Evolutionary conservation across 805 yeast species (phyloP), one percentile per base, ranked within the genome.

Genomic region (Candida fluviatilis): DNA sequence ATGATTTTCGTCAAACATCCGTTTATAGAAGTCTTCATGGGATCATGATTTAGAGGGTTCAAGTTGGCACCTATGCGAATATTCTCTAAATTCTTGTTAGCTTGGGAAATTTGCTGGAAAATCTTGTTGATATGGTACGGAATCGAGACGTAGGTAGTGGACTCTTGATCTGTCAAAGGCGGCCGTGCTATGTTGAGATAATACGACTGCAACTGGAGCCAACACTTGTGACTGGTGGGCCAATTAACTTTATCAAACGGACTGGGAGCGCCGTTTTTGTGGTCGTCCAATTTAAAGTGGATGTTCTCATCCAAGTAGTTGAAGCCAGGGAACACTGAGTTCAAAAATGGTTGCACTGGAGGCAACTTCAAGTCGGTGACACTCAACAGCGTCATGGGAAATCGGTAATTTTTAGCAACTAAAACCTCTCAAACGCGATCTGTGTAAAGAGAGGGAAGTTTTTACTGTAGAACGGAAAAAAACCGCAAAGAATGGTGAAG

Each of bases 21-120:
- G 47, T 71, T 77, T 15, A 76, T 78, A 4, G 28, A 19, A 18
- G 66, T 59, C 38, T 66, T 65, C 48, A 72, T 77, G 1, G 77
- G 74, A 48, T 78, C 84, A 4, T 78, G 71, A 30, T 57, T 43
- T 37, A 78, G 54, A 0, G 82, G 78, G 41, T 75, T 76, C 19
- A 77, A 64, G 32, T 66, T 66, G 31, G 81, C 78, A 0, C 81
- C 84, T 15, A 77, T 62, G 18, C 64, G 72, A 48, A 70, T 47
- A 3, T 72, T 71, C 19, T 60, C 62, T 38, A 65, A 66, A 31
- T 62, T 69, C 32, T 58, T 59, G 31, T 57, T 54, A 18, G 58
- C 55, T 4, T 54, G 57, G 1, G 52, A 67, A 55, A 54, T 61
- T 54, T 41, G 67, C 13, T 52, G 45, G 34, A 76, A 64, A 27